These are phyloP conservation scores for Myriosclerotinia duriaeana DNA, from an alignment of 2,329 filamentous ascomycete species.

Conservation along the genomic window DNA sequence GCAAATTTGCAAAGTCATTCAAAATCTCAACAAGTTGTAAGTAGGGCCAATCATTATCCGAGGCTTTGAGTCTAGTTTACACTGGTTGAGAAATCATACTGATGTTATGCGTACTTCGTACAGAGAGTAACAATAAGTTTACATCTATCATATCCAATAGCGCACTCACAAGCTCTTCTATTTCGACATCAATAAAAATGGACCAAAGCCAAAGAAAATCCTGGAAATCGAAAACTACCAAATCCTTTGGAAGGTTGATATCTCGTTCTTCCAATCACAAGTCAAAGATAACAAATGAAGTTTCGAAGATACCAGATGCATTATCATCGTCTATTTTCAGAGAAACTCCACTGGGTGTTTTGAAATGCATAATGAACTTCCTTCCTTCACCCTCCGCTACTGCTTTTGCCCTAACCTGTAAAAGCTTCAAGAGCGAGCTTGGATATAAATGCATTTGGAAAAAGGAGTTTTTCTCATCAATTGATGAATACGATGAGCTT, in stretches of 20 bases:
- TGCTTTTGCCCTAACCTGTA: neutral
- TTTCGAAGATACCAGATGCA: no score
- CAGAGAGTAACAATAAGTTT: neutral
- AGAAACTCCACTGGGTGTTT: neutral
- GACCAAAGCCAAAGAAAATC: neutral
- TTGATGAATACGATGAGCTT: neutral
- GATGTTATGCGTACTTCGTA: neutral
- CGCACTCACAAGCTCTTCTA: neutral
- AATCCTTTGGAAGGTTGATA: neutral
- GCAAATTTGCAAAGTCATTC: neutral
- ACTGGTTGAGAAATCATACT: neutral
- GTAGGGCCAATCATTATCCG: neutral
- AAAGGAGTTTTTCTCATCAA: neutral
- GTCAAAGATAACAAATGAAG: no score
- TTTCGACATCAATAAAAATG: neutral
- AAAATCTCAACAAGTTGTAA: neutral
- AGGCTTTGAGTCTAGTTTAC: neutral
- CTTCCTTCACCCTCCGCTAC: neutral
- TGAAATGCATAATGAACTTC: neutral
- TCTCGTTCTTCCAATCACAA: no score
- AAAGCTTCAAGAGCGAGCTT: neutral
- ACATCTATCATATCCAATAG: neutral
- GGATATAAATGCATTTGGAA: neutral
- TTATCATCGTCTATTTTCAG: neutral
- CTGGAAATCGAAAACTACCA: neutral